Base-by-base conservation (phyloP, 257 asterid species). In the Solanum virginianum region DNA sequence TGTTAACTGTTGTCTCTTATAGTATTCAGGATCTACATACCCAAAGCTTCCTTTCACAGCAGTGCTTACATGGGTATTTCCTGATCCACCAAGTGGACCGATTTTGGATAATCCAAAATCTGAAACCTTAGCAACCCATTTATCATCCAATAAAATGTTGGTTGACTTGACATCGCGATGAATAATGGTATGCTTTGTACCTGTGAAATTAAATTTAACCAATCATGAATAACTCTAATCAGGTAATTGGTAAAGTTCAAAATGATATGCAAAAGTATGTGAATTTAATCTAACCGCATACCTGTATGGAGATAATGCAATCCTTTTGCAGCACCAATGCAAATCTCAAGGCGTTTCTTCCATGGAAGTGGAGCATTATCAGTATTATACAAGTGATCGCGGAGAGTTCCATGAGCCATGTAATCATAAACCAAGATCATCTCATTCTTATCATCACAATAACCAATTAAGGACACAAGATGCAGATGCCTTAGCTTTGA, bases 121-220 rank as follows among this genome's bases (percentile, higher is more conserved):
- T 15, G 95, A 92, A 32, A 94, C 88, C 86, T 94, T 94, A 1
- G 98, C 95, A 26, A 91, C 92, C 88, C 88, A 90, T 69, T 92
- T 92, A 72, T 93, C 93, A 22, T 94, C 93, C 85, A 94, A 69
- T 6, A 94, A 80, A 63, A 94, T 93, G 84, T 92, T 94, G 14
- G 95, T 92, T 8, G 97, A 91, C 87, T 94, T 92, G 51, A 94
- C 92, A 72, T 94, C 97, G 10, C 98, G 91, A 82, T 92, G 98
- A 74, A 94, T 94, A 59, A 94, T 89, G 45, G 81, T 45, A 69
- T 87, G 86, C 18, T 88, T 89, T 0, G 89, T 84, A n/a, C 82
- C 82, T 77, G 36, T 13, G 26, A 24, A 14, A 49, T 24, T 75
- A 49, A 69, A 22, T 74, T 22, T 45, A 24, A 72, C 11, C 6